A percentile compares a stretch with the other conserved stretches of the same genome.
Conservation (phyloP, 2,329 filamentous ascomycete species). For the Microcera coccophila region DNA sequence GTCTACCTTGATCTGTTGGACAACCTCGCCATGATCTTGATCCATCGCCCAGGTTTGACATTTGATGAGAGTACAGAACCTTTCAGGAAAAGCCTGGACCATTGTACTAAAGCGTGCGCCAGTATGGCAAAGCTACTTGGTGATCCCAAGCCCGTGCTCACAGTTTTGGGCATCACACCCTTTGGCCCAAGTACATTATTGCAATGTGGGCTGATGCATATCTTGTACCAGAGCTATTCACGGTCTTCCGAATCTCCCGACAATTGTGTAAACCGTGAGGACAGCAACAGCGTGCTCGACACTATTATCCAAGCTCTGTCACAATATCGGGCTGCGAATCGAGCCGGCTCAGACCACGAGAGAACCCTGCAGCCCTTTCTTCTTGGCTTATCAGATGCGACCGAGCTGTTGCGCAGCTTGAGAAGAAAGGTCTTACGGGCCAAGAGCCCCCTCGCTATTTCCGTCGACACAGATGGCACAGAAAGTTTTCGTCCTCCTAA, state of each 20-base stretch:
- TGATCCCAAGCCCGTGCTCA: not conserved
- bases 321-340: too few species aligned
- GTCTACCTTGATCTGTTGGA: constrained; percentile 15
- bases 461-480: too few species aligned
- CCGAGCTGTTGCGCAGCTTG: not conserved
- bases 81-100: not conserved
- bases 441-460: too few species aligned
- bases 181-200: not conserved
- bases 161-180: not conserved
- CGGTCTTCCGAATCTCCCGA: too few species aligned
- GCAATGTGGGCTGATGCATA: not conserved
- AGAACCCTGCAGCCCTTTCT: not conserved
- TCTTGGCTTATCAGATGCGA: not conserved
- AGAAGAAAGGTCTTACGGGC: not conserved
- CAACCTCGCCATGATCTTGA: constrained; percentile 21
- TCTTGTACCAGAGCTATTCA: not conserved
- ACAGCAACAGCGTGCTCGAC: too few species aligned
- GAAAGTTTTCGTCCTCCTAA: too few species aligned
- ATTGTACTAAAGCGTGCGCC: not conserved
- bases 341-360: too few species aligned
- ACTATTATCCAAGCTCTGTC: too few species aligned
- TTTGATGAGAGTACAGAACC: constrained; percentile 6
- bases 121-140: not conserved
- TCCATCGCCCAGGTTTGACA: constrained; percentile 22
- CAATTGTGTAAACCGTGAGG: too few species aligned